A percentile compares a stretch with the other conserved stretches of the same genome.
Evolutionary conservation across 345 rosid species (phyloP).

Genomic region (Noccaea bulbosa): DNA sequence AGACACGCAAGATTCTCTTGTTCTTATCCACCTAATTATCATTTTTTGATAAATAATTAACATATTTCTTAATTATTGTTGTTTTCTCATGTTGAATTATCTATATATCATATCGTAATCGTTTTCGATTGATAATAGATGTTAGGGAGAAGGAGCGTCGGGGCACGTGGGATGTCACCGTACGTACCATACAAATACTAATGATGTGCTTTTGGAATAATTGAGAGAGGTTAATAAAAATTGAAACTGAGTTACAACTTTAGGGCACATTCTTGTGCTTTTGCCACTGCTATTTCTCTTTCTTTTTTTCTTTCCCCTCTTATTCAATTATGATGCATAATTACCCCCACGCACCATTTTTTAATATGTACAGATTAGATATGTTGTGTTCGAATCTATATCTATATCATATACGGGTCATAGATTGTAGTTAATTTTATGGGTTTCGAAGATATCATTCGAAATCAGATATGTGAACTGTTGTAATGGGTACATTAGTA

Average conservation of each 20-base stretch:
- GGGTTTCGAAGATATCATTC: constrained; percentile 4
- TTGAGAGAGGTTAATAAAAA: constrained; percentile 38
- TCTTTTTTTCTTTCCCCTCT: constrained; percentile 16
- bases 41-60: constrained; percentile 5
- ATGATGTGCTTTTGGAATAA: constrained; percentile 30
- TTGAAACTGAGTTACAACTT: constrained; percentile 34
- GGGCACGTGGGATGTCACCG: constrained; percentile 45
- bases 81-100: constrained; percentile 15
- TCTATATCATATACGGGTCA: background rate
- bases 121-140: constrained; percentile 22
- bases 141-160: constrained; percentile 29
- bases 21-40: constrained; percentile 34
- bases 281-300: constrained; percentile 35
- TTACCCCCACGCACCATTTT: constrained; percentile 29
- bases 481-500: background rate
- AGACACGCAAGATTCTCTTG: constrained; percentile 43
- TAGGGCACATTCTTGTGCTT: constrained; percentile 40
- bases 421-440: background rate
- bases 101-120: constrained; percentile 13
- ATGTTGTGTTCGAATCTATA: background rate
- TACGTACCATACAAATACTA: constrained; percentile 43
- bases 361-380: background rate
- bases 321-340: constrained; percentile 34
- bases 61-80: background rate
- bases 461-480: background rate